Percentiles rank a stretch among this genome's conserved stretches.
These are phyloP conservation scores for Sphenostylis stenocarpa DNA, from an alignment of 306 rosid genomes.

Conservation along the genomic window DNA sequence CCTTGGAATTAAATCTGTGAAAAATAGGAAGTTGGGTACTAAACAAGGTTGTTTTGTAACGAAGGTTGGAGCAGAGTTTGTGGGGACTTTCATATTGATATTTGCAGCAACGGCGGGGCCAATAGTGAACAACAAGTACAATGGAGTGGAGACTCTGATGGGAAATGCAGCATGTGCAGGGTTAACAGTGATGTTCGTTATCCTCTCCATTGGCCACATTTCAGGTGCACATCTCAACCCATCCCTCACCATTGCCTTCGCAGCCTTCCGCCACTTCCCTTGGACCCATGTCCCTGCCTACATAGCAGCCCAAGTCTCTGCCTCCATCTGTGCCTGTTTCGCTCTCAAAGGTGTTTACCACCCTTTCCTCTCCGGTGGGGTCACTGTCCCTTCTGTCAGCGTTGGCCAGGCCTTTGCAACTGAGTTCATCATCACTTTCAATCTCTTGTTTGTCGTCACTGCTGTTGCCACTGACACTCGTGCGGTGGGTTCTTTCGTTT, in stretches of 20 bases:
- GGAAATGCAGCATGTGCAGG: slow-evolving; percentile 93
- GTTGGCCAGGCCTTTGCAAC: slow-evolving; percentile 77
- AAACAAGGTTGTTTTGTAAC: neutral
- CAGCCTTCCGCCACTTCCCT: slow-evolving; percentile 76
- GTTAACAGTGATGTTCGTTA: slow-evolving; percentile 77
- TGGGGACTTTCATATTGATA: slow-evolving; percentile 87
- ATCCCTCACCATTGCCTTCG: slow-evolving; percentile 87
- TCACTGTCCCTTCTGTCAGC: slow-evolving; percentile 64
- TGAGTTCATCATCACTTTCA: slow-evolving; percentile 83
- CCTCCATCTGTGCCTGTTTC: slow-evolving; percentile 75
- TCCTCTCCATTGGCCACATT: slow-evolving; percentile 89
- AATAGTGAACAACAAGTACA: slow-evolving; percentile 82
- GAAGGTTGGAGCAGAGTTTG: slow-evolving; percentile 93
- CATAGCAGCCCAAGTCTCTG: slow-evolving; percentile 75
- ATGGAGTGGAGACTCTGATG: slow-evolving; percentile 60
- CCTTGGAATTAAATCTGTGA: no score
- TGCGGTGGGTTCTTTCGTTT: slow-evolving; percentile 44
- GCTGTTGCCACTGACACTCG: slow-evolving; percentile 96
- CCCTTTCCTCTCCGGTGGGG: slow-evolving; percentile 80
- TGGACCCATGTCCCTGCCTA: slow-evolving; percentile 93
- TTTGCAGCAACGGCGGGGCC: slow-evolving; percentile 92
- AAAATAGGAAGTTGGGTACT: no score
- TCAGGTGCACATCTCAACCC: slow-evolving; percentile 97
- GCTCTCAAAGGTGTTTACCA: slow-evolving; percentile 78
- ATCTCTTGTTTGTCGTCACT: slow-evolving; percentile 83